These are phyloP conservation scores for Pseudogymnoascus sp. DNA, from an alignment of 2,329 filamentous ascomycete genomes.

Conservation along the genomic window DNA sequence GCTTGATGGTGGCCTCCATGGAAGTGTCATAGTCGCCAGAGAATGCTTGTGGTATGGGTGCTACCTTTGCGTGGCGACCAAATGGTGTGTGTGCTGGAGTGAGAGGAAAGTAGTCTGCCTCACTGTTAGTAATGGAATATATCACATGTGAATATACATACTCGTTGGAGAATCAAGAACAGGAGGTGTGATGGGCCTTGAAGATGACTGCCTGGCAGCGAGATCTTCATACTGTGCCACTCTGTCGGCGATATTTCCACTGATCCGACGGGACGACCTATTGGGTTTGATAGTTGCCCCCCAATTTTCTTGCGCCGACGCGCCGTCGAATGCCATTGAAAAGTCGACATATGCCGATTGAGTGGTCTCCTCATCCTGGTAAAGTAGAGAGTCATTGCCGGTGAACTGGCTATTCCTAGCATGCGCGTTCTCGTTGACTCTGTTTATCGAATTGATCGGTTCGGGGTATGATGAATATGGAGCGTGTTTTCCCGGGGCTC, in stretches of 20 bases:
- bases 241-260: conserved; percentile 54
- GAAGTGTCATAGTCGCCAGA: conserved; percentile 56
- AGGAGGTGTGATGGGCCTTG: conserved; percentile 55
- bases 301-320: conserved; percentile 14
- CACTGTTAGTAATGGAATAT: conserved; percentile 17
- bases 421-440: conserved; percentile 31
- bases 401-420: conserved; percentile 15
- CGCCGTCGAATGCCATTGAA: conserved; percentile 23
- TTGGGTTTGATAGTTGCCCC: conserved; percentile 18
- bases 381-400: conserved; percentile 27
- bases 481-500: conserved; percentile 14
- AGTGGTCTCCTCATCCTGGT: conserved; percentile 21
- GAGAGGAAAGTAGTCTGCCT: conserved; percentile 55
- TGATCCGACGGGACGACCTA: conserved; percentile 42
- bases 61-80: conserved; percentile 29
- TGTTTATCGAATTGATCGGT: conserved; percentile 37
- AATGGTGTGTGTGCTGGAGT: conserved; percentile 62
- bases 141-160: conserved; percentile 34
- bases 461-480: conserved; percentile 30
- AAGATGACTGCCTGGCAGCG: conserved; percentile 34
- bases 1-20: conserved; percentile 61
- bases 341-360: conserved; percentile 28
- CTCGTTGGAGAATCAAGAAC: conserved; percentile 51
- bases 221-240: conserved; percentile 53
- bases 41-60: conserved; percentile 42